These are phyloP conservation scores for Solanum hybrid DNA, from an alignment of 305 asterid species.

Conservation along the genomic window DNA sequence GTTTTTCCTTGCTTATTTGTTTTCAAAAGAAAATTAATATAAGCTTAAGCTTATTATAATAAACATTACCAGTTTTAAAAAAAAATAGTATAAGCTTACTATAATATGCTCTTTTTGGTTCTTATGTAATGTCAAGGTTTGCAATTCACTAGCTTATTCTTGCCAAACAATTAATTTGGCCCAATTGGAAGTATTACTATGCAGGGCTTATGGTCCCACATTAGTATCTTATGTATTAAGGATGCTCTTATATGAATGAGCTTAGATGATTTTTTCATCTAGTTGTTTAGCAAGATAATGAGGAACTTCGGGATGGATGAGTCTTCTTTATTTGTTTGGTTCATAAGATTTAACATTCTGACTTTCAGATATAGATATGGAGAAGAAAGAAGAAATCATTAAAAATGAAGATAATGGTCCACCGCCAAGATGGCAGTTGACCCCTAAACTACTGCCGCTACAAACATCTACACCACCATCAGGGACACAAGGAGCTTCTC, in stretches of 20 bases:
- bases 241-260: background rate
- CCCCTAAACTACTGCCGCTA: conserved; percentile 24
- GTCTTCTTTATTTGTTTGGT: background rate
- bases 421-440: conserved; percentile 64
- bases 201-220: background rate
- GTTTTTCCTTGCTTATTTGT: background rate
- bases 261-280: background rate
- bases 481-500: conserved; percentile 23
- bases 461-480: conserved; percentile 27
- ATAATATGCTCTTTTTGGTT: background rate
- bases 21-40: background rate
- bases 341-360: conserved; percentile 12
- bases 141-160: background rate
- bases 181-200: background rate
- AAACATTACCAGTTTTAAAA: background rate
- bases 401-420: conserved; percentile 46
- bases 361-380: conserved; percentile 30
- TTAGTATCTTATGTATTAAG: background rate
- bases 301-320: background rate
- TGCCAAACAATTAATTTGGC: background rate
- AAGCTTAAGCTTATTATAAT: background rate
- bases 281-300: background rate
- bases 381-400: conserved; percentile 28
- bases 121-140: background rate
- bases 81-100: background rate